A percentile compares a stretch with the other conserved stretches of the same genome.
phyloP scores from a whole-genome alignment of 2,329 filamentous ascomycete genomes.

The Arthroderma sp. region DNA sequence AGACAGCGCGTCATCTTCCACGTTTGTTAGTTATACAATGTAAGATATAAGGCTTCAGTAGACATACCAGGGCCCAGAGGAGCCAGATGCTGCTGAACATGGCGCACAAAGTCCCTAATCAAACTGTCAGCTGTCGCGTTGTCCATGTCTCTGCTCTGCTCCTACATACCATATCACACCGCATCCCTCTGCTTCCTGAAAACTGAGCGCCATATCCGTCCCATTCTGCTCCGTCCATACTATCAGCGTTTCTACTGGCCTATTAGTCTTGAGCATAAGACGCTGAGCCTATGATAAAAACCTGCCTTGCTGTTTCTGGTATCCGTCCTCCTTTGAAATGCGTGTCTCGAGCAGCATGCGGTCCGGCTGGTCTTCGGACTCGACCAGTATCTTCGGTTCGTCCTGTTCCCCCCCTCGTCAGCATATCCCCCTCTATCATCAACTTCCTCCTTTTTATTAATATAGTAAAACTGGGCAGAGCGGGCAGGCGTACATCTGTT shows the following conservation, averaged over 20 bases:
- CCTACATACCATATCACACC: conserved; percentile 66
- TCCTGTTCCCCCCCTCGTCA: conserved; percentile 51
- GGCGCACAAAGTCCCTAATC: conserved; percentile 76
- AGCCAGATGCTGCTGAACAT: conserved; percentile 62
- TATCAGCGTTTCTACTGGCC: conserved; percentile 70
- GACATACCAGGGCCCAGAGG: conserved; percentile 50
- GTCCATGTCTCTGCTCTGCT: background rate
- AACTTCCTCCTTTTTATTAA: too few relatives aligned
- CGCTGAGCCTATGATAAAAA: conserved; percentile 9
- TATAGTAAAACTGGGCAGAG: background rate
- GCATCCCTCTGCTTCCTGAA: conserved; percentile 94
- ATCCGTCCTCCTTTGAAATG: conserved; percentile 87
- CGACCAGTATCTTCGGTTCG: conserved; percentile 77
- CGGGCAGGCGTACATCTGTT: conserved; percentile 51
- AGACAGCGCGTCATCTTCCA: conserved; percentile 67
- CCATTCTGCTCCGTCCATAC: conserved; percentile 92
- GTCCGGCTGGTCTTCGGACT: conserved; percentile 83
- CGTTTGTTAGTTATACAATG: conserved; percentile 5
- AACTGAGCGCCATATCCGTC: conserved; percentile 94
- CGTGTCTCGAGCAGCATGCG: conserved; percentile 76
- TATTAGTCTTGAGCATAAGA: conserved; percentile 16
- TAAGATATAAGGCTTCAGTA: background rate
- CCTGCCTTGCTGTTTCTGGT: conserved; percentile 92
- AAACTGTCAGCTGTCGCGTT: conserved; percentile 18
- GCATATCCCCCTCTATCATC: conserved; percentile 36